Evolutionary conservation across 331 rosid genomes (phyloP).

Genomic region (Phaseolus coccineus): DNA sequence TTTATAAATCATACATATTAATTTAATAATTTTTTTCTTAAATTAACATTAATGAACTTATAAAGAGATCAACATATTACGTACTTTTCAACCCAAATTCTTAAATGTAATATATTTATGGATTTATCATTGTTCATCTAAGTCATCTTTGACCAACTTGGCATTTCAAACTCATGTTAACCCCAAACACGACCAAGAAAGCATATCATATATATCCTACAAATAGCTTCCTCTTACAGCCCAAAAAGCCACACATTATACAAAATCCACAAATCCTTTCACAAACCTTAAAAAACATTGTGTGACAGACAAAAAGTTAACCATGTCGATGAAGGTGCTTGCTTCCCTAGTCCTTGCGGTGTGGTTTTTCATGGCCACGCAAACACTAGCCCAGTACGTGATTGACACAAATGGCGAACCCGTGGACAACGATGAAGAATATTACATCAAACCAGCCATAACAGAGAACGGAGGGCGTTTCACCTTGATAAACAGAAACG

Average conservation of each 20-base stretch:
- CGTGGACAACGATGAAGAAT: conserved; percentile 44
- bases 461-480: conserved; percentile 64
- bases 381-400: conserved; percentile 49
- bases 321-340: conserved; percentile 36
- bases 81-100: no score
- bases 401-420: conserved; percentile 52
- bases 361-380: conserved; percentile 50
- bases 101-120: no score
- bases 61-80: no score
- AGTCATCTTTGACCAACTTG: no score
- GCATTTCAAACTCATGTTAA: no score
- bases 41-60: no score
- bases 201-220: not conserved
- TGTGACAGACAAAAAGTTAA: not conserved
- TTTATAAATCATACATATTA: no score
- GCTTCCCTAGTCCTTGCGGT: conserved; percentile 19
- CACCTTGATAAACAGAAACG: conserved; percentile 50
- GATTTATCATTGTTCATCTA: no score
- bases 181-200: no score
- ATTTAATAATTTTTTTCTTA: no score
- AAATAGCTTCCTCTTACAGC: not conserved
- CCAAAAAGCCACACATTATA: not conserved
- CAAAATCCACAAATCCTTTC: not conserved
- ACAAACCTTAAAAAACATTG: not conserved
- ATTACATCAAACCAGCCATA: conserved; percentile 61